Percentiles rank a stretch among this genome's conserved stretches.
These are phyloP conservation scores for Isabelozyma gotoi DNA, from an alignment of 805 yeast genomes.

Conservation along the genomic window DNA sequence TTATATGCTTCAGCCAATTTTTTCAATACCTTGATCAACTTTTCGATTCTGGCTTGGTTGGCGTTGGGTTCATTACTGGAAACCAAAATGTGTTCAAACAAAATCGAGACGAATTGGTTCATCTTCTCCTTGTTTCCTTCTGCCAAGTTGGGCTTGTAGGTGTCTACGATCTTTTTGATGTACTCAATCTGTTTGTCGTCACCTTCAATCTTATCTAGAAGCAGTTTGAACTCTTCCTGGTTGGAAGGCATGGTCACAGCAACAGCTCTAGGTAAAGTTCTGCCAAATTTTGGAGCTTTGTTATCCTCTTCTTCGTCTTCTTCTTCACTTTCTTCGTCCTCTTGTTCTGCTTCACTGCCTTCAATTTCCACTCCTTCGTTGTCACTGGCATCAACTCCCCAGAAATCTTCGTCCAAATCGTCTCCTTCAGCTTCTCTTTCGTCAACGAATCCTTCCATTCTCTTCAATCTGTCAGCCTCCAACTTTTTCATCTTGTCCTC, in stretches of 20 bases:
- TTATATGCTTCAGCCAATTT: constrained; percentile 65
- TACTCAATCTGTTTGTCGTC: constrained; percentile 44
- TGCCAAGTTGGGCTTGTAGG: constrained; percentile 74
- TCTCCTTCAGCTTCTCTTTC: constrained; percentile 60
- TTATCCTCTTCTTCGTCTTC: constrained; percentile 19
- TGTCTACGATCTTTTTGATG: constrained; percentile 55
- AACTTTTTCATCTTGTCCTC: constrained; percentile 58
- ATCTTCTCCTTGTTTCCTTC: constrained; percentile 78
- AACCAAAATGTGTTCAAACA: constrained; percentile 61
- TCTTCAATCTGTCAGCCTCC: constrained; percentile 65
- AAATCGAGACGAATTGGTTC: constrained; percentile 58
- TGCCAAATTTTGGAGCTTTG: constrained; percentile 6
- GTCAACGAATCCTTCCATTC: constrained; percentile 70
- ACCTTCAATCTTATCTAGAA: constrained; percentile 27
- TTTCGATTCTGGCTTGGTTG: constrained; percentile 33
- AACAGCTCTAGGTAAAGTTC: constrained; percentile 5
- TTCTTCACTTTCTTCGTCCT: constrained; percentile 30
- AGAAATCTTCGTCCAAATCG: constrained; percentile 66
- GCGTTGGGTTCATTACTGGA: constrained; percentile 38
- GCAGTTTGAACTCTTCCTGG: constrained; percentile 26
- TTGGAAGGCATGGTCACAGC: constrained; percentile 29
- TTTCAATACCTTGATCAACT: constrained; percentile 49
- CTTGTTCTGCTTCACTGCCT: constrained; percentile 35
- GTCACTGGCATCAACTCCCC: constrained; percentile 49
- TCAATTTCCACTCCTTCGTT: constrained; percentile 43